These are phyloP conservation scores for Blastobotrys parvus DNA, from an alignment of 805 yeast genomes.

Conservation along the genomic window DNA sequence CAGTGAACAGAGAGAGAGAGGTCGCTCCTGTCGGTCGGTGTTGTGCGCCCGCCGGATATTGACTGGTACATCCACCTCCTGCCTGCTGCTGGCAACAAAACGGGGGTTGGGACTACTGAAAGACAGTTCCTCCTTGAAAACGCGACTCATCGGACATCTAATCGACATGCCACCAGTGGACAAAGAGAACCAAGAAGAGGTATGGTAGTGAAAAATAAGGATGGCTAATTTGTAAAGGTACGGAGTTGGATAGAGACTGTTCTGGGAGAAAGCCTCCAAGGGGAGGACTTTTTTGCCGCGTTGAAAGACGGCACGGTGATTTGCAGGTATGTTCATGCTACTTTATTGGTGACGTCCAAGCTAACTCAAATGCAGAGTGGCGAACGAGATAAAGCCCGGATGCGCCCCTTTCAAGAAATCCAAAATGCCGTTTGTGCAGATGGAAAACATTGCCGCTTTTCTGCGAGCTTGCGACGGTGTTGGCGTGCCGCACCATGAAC, in stretches of 20 bases:
- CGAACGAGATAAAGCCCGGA: constrained; percentile 33
- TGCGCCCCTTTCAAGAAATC: constrained; percentile 46
- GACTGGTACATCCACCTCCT: no score
- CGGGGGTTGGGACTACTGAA: no score
- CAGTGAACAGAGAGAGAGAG: no score
- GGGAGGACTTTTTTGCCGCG: constrained; percentile 41
- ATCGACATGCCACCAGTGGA: no score
- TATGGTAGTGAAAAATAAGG: no score
- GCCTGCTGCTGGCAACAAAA: no score
- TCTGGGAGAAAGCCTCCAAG: constrained; percentile 29
- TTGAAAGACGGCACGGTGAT: constrained; percentile 55
- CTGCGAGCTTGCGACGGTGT: constrained; percentile 49
- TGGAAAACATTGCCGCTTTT: constrained; percentile 79
- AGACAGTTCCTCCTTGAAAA: no score
- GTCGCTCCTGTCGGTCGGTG: no score
- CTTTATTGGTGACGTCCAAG: no score
- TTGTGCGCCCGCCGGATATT: no score
- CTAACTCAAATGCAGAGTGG: constrained; percentile 27
- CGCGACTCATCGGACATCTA: no score
- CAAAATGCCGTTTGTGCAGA: constrained; percentile 62
- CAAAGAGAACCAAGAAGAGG: no score
- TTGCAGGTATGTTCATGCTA: constrained; percentile 37
- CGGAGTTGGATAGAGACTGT: constrained; percentile 47
- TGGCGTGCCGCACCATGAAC: constrained; percentile 74
- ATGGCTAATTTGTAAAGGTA: constrained; percentile 2